Percentiles rank a stretch among this genome's conserved stretches.
phyloP scores from a whole-genome alignment of 345 rosid genomes.

The Leavenworthia alabamica region DNA sequence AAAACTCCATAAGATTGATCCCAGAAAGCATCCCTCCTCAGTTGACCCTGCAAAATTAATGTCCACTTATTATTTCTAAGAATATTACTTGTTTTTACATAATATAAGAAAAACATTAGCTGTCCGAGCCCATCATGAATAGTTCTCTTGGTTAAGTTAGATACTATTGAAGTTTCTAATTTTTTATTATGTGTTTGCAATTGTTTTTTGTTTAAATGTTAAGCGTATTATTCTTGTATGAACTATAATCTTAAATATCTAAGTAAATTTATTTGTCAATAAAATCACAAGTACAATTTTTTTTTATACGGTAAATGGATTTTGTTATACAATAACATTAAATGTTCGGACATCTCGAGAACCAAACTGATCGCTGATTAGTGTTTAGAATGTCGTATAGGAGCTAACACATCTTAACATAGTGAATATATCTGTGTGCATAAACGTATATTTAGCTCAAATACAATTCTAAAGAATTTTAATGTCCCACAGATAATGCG shows the following conservation, averaged over 20 bases:
- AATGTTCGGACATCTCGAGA: background rate
- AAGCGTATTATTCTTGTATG: background rate
- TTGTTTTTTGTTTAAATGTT: background rate
- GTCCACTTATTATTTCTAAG: no score
- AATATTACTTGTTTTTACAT: background rate
- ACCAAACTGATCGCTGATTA: background rate
- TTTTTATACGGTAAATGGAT: no score
- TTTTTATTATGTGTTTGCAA: no score
- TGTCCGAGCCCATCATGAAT: background rate
- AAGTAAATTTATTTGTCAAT: background rate
- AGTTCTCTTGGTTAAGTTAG: no score
- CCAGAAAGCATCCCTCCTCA: no score
- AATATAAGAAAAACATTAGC: background rate
- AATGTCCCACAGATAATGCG: slow-evolving; percentile 28
- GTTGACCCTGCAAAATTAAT: no score
- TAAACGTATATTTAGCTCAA: slow-evolving; percentile 3
- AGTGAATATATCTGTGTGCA: slow-evolving; percentile 1
- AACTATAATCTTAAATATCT: background rate
- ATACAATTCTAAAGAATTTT: no score
- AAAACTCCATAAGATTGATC: no score
- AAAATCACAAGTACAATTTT: no score
- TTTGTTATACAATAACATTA: background rate
- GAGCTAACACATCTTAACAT: slow-evolving; percentile 8
- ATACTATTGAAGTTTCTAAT: background rate
- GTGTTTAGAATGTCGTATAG: background rate